Evolutionary conservation across 331 rosid species (phyloP), one percentile per base, ranked within the genome.

Genomic region (Pyrus hybrid): DNA sequence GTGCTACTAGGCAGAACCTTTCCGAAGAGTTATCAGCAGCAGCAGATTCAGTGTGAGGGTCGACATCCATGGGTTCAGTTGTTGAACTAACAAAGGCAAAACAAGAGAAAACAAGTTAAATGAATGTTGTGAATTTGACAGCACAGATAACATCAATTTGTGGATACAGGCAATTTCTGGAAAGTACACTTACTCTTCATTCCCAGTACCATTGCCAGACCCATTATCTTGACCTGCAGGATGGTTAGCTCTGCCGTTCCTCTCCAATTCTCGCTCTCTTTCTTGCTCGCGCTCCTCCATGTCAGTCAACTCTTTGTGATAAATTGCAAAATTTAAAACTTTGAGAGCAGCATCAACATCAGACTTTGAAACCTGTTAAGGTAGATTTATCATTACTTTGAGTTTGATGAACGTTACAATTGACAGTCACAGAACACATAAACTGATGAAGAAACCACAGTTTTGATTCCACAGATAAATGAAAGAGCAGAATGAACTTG

Each of bases 251-350:
- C 62, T 79, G 57, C 96, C 93, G 69, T 90, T 87, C 72, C 87
- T 90, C 82, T 87, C 91, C 71, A 28, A 21, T 74, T 91, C 96
- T 72, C 77, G 86, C 74, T 88, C 98, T 78, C 94, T 86, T 77
- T 83, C 93, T 47, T 88, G 84, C 80, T 94, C 97, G 13, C 99
- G 91, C 67, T 94, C 97, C 58, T 92, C 97, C 99, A 94, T 94
- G 78, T 94, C 97, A 66, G 88, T 84, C 81, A 94, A 82, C 79
- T 94, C 99, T 77, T 82, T 86, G 76, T 94, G 99, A 85, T 94
- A 94, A 81, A 94, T 94, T 57, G 99, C 99, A 80, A 92, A 94
- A 71, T 94, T 87, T 49, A 94, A 85, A 81, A 94, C 85, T 79
- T 89, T 81, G 63, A 92, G 76, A 16, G 99, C 97, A 77, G 96